Evolutionary conservation across 345 rosid species (phyloP).

Genomic region (Eucalyptus lansdowneana): DNA sequence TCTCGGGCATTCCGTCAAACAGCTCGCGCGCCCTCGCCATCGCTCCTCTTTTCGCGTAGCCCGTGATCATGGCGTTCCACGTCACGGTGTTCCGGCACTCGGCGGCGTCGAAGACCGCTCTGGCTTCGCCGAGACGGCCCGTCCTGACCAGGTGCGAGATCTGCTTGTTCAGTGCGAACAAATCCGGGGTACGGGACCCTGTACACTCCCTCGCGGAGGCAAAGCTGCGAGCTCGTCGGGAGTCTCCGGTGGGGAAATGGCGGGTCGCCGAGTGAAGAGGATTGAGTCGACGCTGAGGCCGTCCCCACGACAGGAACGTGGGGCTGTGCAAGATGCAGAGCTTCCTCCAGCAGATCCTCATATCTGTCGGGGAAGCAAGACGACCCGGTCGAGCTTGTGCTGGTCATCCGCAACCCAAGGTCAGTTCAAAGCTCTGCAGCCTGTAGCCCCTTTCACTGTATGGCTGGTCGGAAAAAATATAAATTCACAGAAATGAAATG

Average conservation of each 20-base stretch:
- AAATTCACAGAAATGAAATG: background rate
- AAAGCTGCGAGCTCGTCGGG: background rate
- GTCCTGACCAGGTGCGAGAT: conserved; percentile 27
- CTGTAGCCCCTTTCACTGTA: background rate
- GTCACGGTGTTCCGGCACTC: conserved; percentile 27
- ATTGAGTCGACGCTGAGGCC: background rate
- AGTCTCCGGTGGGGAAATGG: background rate
- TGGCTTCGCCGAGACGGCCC: conserved; percentile 37
- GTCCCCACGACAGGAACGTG: background rate
- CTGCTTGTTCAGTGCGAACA: conserved; percentile 26
- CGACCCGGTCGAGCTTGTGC: background rate
- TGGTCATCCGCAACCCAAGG: background rate
- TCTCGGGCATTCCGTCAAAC: conserved; percentile 36
- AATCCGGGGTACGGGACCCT: background rate
- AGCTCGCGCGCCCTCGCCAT: conserved; percentile 25
- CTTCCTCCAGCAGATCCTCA: background rate
- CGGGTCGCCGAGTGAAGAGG: background rate
- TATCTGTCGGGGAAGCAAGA: background rate
- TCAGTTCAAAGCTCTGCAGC: background rate
- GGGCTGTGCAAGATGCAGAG: background rate
- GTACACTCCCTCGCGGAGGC: background rate
- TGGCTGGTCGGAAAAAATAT: background rate
- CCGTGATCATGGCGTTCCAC: conserved; percentile 59
- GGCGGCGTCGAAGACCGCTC: conserved; percentile 28
- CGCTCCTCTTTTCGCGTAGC: conserved; percentile 32